These are phyloP conservation scores for Arthroderma uncinatum DNA, from an alignment of 2,329 filamentous ascomycete species.

Conservation along the genomic window DNA sequence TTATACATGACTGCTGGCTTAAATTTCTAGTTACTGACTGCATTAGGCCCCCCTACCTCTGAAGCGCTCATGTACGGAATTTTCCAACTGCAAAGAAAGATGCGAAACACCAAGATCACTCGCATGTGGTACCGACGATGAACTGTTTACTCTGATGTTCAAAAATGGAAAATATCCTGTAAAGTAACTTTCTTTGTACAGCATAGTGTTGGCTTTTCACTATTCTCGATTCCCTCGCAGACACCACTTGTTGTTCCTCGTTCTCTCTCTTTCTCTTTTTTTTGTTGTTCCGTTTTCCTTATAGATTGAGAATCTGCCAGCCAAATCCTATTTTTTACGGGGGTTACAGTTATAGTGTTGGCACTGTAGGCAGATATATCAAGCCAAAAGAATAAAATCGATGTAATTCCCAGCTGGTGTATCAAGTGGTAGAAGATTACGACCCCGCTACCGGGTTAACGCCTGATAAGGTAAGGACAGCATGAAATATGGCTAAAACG, in stretches of 20 bases:
- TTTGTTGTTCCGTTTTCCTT: neutral
- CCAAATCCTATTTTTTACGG: no score
- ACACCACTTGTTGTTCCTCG: neutral
- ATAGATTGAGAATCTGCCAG: neutral
- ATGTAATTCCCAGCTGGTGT: neutral
- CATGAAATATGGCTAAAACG: neutral
- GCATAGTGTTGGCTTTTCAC: neutral
- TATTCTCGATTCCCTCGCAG: neutral
- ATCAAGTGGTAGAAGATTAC: no score
- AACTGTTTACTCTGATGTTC: constrained; percentile 6
- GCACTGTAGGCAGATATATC: neutral
- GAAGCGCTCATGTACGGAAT: constrained; percentile 53
- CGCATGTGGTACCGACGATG: constrained; percentile 49
- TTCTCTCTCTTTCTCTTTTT: neutral
- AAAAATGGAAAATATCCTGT: constrained; percentile 1
- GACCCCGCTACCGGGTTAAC: neutral
- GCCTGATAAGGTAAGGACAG: neutral
- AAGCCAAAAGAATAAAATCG: neutral
- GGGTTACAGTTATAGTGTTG: neutral
- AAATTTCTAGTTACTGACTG: neutral
- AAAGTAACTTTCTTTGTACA: constrained; percentile 1
- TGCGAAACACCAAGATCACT: constrained; percentile 49
- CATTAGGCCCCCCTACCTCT: constrained; percentile 43
- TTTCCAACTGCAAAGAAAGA: constrained; percentile 72
- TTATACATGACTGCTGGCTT: constrained; percentile 17